Evolutionary conservation across 2,329 filamentous ascomycete genomes (phyloP).

Genomic region (Rhinocladiella mackenziei): DNA sequence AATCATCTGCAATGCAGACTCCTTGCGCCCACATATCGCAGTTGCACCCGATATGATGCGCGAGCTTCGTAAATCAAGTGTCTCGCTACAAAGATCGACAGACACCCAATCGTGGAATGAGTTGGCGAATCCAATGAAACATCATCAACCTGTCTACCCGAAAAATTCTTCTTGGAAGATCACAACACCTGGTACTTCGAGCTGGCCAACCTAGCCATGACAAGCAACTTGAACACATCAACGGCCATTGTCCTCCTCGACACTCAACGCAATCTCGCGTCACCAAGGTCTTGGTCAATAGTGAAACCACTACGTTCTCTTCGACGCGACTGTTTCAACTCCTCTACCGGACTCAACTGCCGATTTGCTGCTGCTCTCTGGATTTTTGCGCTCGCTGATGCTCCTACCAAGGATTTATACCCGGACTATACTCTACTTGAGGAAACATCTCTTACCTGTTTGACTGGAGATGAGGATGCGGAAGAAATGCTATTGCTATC

Average conservation of each 20-base stretch:
- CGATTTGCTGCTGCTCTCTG: constrained; percentile 18
- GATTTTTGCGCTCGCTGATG: constrained; percentile 20
- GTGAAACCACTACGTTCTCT: neutral
- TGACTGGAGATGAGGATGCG: constrained; percentile 17
- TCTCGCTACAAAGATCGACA: too few relatives aligned
- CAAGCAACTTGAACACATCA: neutral
- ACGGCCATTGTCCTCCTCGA: too few relatives aligned
- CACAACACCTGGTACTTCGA: too few relatives aligned
- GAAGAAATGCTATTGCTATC: constrained; percentile 21
- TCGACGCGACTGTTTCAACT: neutral
- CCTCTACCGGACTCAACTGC: neutral
- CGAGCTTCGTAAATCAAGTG: too few relatives aligned
- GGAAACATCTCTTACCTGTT: constrained; percentile 19
- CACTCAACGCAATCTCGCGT: too few relatives aligned
- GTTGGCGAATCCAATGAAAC: too few relatives aligned
- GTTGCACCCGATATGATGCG: too few relatives aligned
- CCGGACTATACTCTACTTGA: constrained; percentile 20
- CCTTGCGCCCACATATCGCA: neutral
- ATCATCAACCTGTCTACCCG: too few relatives aligned
- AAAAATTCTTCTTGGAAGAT: too few relatives aligned
- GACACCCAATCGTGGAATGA: too few relatives aligned
- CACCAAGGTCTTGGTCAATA: too few relatives aligned
- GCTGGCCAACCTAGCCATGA: neutral
- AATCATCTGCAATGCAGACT: neutral
- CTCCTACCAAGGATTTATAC: constrained; percentile 20